Conservation (phyloP, 1,284 basidiomycete species). For the Sutorius eximius region DNA sequence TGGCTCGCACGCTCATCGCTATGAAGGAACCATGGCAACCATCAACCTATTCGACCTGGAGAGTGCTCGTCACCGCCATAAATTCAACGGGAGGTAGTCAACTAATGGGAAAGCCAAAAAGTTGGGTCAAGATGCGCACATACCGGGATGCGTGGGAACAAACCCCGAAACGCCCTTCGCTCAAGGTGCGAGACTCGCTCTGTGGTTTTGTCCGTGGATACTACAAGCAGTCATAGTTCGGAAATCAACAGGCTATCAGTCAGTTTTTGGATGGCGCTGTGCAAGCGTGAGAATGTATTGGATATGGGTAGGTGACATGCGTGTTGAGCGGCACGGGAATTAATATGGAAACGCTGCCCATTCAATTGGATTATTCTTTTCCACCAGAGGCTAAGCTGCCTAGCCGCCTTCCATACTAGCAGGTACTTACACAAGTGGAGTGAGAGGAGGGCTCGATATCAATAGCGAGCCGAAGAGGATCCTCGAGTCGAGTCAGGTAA, state of each 20-base stretch:
- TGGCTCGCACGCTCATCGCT: constrained; percentile 17
- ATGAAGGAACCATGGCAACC: constrained; percentile 8
- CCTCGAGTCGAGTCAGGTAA: too few relatives aligned
- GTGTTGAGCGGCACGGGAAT: too few relatives aligned
- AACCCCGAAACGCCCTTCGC: not conserved
- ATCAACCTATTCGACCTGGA: constrained; percentile 11
- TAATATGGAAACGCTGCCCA: too few relatives aligned
- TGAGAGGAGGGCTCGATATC: too few relatives aligned
- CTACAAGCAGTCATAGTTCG: not conserved
- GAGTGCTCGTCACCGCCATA: constrained; percentile 1
- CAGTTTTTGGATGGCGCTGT: too few relatives aligned
- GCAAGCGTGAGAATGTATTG: too few relatives aligned
- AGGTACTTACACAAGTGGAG: too few relatives aligned
- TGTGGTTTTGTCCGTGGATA: not conserved
- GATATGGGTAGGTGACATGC: too few relatives aligned
- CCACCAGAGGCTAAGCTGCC: too few relatives aligned
- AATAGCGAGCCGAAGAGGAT: too few relatives aligned
- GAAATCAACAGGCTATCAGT: constrained; percentile 1
- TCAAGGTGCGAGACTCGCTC: not conserved
- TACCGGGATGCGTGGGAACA: not conserved
- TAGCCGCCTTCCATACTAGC: too few relatives aligned
- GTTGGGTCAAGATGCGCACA: constrained; percentile 3
- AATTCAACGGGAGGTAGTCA: constrained; percentile 27
- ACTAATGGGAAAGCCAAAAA: constrained; percentile 5
- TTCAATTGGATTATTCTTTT: too few relatives aligned